phyloP scores from a whole-genome alignment of 2,329 filamentous ascomycete species.

The Madurella fahalii region DNA sequence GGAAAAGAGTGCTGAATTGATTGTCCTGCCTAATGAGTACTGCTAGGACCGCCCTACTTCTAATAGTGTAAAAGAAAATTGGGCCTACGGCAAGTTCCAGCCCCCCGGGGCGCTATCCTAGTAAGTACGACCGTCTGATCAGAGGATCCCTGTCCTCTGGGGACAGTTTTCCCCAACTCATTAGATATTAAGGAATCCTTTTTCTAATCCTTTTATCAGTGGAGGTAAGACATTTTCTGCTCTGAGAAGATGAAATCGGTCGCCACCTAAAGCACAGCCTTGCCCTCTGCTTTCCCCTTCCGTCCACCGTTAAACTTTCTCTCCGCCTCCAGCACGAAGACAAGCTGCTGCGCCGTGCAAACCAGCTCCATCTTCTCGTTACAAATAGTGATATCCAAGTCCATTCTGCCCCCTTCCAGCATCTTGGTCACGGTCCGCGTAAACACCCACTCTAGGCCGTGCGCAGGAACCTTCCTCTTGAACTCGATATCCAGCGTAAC shows the following conservation, averaged over 20 bases:
- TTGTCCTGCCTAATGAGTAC: too few species aligned
- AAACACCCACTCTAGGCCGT: conserved; percentile 25
- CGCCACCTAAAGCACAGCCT: neutral
- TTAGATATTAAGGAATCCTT: too few species aligned
- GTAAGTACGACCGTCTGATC: too few species aligned
- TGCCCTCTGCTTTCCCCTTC: neutral
- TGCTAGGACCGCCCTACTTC: too few species aligned
- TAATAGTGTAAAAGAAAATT: too few species aligned
- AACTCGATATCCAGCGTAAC: conserved; percentile 29
- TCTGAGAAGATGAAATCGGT: neutral
- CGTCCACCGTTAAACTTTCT: conserved; percentile 18
- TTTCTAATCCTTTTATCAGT: neutral
- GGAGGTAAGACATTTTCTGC: neutral
- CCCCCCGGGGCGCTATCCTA: too few species aligned
- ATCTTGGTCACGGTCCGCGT: conserved; percentile 21
- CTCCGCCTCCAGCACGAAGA: conserved; percentile 22
- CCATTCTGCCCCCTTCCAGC: conserved; percentile 25
- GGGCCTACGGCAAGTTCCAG: too few species aligned
- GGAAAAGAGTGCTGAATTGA: too few species aligned
- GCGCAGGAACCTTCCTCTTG: conserved; percentile 23
- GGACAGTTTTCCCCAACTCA: too few species aligned
- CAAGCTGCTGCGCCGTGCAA: conserved; percentile 20
- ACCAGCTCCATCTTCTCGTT: conserved; percentile 24
- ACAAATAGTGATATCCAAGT: conserved; percentile 24
- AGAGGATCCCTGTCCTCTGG: too few species aligned